Percentiles rank a stretch among this genome's conserved stretches.
phyloP scores from a whole-genome alignment of 805 yeast species.

The Yueomyces sp. region DNA sequence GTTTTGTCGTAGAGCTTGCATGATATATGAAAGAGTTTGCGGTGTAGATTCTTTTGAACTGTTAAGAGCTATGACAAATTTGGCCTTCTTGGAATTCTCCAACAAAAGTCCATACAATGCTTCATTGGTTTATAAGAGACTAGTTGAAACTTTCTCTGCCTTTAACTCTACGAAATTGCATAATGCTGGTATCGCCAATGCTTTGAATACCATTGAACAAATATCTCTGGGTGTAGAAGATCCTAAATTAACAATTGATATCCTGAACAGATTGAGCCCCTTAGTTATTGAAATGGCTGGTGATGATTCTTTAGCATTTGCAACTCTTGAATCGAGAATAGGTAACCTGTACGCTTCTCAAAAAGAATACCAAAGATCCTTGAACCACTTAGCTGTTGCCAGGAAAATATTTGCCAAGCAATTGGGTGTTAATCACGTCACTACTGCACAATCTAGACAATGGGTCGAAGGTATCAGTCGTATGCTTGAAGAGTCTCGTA shows the following conservation, averaged over 20 bases:
- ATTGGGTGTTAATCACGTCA: constrained; percentile 54
- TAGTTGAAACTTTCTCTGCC: constrained; percentile 30
- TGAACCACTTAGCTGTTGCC: constrained; percentile 42
- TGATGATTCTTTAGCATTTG: constrained; percentile 45
- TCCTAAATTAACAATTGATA: constrained; percentile 37
- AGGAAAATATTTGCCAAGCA: constrained; percentile 39
- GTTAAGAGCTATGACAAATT: constrained; percentile 54
- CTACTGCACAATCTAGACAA: constrained; percentile 53
- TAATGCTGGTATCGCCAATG: constrained; percentile 60
- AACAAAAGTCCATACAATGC: constrained; percentile 48
- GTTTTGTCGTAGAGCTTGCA: constrained; percentile 52
- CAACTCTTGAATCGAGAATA: constrained; percentile 53
- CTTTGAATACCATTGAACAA: constrained; percentile 36
- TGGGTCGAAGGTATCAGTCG: constrained; percentile 47
- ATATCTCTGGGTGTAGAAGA: constrained; percentile 46
- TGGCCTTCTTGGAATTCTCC: constrained; percentile 58
- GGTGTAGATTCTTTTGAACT: constrained; percentile 78
- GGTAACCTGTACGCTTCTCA: constrained; percentile 44
- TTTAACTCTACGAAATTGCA: constrained; percentile 39
- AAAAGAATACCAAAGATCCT: constrained; percentile 42
- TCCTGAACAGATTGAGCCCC: constrained; percentile 41
- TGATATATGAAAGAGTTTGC: constrained; percentile 61
- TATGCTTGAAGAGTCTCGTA: constrained; percentile 18
- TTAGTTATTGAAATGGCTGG: constrained; percentile 43
- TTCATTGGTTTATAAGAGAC: constrained; percentile 46